Evolutionary conservation across 1,139 yeast species (phyloP).

Genomic region (Blastobotrys niveus): DNA sequence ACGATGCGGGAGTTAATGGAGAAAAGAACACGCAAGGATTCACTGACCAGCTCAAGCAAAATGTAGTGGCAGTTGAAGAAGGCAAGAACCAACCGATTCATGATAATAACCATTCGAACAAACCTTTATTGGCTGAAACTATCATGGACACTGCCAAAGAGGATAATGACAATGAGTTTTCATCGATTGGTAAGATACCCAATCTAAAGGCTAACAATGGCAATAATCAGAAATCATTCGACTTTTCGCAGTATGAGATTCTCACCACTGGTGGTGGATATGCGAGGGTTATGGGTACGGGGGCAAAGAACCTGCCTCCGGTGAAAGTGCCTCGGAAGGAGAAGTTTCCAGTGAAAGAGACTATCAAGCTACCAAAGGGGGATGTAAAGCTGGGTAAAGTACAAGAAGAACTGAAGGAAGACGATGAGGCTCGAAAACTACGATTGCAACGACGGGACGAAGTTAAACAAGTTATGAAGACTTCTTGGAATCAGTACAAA

Average conservation of each 20-base stretch:
- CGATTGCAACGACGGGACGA: constrained; percentile 37
- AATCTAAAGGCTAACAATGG: constrained; percentile 1
- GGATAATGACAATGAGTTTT: too few species aligned
- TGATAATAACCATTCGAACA: too few species aligned
- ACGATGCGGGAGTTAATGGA: too few species aligned
- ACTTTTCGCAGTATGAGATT: constrained; percentile 7
- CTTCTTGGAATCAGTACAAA: constrained; percentile 57
- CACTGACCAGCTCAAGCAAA: too few species aligned
- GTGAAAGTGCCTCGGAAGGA: constrained; percentile 22
- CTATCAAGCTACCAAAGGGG: constrained; percentile 15
- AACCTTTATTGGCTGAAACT: too few species aligned
- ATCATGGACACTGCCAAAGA: too few species aligned
- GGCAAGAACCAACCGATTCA: too few species aligned
- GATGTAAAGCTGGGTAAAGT: constrained; percentile 14
- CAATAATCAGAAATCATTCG: not conserved
- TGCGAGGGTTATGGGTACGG: constrained; percentile 3
- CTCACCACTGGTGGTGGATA: constrained; percentile 12
- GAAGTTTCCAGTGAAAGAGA: constrained; percentile 23
- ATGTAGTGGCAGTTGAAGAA: too few species aligned
- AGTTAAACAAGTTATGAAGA: constrained; percentile 48
- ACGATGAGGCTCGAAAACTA: constrained; percentile 10
- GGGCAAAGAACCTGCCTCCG: constrained; percentile 5
- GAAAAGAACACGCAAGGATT: too few species aligned
- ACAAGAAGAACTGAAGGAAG: constrained; percentile 19
- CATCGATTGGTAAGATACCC: too few species aligned